Evolutionary conservation across 1,284 basidiomycete genomes (phyloP).

Genomic region (Laetiporus sulphureus): DNA sequence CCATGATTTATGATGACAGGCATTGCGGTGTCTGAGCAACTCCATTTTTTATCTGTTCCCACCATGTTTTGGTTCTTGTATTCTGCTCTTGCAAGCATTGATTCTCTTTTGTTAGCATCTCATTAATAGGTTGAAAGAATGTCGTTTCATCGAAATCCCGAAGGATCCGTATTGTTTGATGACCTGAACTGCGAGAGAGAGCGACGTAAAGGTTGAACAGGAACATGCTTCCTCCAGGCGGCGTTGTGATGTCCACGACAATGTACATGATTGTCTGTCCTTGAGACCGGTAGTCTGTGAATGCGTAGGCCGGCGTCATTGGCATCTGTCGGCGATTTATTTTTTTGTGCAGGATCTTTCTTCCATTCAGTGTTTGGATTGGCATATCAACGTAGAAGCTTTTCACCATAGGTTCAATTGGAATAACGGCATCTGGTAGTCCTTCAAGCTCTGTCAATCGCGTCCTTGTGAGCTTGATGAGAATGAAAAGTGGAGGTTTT

Average conservation of each 20-base stretch:
- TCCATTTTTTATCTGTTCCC: too few relatives aligned
- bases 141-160: conserved; percentile 7
- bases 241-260: conserved; percentile 25
- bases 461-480: conserved; percentile 24
- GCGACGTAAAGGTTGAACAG: conserved; percentile 29
- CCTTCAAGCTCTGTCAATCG: not conserved
- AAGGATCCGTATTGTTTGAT: conserved; percentile 22
- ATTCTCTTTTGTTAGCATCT: not conserved
- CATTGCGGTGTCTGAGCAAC: too few relatives aligned
- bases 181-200: conserved; percentile 25
- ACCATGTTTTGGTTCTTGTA: not conserved
- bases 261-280: conserved; percentile 26
- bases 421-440: conserved; percentile 22
- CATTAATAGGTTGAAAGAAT: not conserved
- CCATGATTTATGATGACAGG: too few relatives aligned
- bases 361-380: conserved; percentile 2
- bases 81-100: not conserved
- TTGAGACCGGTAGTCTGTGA: conserved; percentile 29
- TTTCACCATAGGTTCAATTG: conserved; percentile 17
- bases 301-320: conserved; percentile 26
- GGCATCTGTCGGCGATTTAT: conserved; percentile 18
- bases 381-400: conserved; percentile 14
- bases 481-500: conserved; percentile 26
- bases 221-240: conserved; percentile 16
- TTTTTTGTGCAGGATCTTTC: not conserved